Evolutionary conservation across 1,284 basidiomycete genomes (phyloP).

Genomic region (Ceratobasidium sp.): DNA sequence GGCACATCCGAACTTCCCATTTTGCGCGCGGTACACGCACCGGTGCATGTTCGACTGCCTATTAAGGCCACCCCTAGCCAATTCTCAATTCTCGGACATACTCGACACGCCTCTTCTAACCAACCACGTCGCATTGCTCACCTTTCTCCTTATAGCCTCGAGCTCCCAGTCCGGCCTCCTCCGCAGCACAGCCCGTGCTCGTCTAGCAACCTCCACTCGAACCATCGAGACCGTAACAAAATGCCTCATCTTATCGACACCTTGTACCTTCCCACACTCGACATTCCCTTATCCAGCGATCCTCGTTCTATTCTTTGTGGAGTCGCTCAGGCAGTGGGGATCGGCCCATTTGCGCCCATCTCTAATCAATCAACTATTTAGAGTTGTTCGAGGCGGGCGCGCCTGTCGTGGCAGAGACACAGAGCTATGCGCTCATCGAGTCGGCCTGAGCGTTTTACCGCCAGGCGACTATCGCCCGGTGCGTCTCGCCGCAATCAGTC

Average conservation of each 20-base stretch:
- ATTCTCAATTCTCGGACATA: background rate
- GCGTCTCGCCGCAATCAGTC: background rate
- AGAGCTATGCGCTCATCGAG: background rate
- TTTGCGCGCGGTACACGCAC: background rate
- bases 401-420: background rate
- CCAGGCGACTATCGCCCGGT: conserved; percentile 1
- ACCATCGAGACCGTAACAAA: background rate
- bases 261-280: background rate
- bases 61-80: background rate
- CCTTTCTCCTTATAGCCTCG: background rate
- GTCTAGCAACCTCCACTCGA: background rate
- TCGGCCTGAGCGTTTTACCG: background rate
- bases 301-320: background rate
- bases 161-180: background rate
- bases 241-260: background rate
- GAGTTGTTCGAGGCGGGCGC: background rate
- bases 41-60: conserved; percentile 6
- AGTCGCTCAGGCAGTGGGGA: background rate
- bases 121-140: background rate
- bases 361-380: background rate
- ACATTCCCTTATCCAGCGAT: conserved; percentile 3
- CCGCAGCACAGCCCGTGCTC: background rate
- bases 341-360: conserved; percentile 9
- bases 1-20: background rate
- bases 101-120: background rate